These are phyloP conservation scores for Aspergillus novoparasiticus DNA, from an alignment of 2,329 filamentous ascomycete species.

Conservation along the genomic window DNA sequence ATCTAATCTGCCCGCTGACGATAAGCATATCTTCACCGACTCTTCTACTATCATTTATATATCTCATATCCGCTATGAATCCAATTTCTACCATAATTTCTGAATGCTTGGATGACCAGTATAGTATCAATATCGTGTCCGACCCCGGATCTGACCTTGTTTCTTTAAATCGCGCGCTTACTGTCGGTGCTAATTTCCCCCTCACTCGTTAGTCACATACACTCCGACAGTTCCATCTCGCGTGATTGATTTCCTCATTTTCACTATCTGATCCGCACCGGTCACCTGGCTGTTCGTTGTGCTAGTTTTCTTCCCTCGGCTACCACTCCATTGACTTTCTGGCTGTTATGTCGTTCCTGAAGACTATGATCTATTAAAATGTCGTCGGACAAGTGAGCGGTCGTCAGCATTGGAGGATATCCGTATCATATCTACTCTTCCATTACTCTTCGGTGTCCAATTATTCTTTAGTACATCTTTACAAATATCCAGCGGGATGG, in stretches of 20 bases:
- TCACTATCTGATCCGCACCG: neutral
- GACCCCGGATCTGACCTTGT: neutral
- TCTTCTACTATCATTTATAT: slow-evolving; percentile 12
- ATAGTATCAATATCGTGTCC: neutral
- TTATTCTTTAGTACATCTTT: neutral
- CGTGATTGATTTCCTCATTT: slow-evolving; percentile 15
- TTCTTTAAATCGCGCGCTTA: slow-evolving; percentile 14
- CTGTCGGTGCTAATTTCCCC: slow-evolving; percentile 12
- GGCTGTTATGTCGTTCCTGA: neutral
- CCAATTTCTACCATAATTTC: neutral
- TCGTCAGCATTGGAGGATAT: neutral
- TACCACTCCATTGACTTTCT: neutral
- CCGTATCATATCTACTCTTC: neutral
- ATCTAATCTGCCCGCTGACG: slow-evolving; percentile 3
- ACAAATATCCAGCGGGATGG: slow-evolving; percentile 25
- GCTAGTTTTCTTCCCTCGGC: neutral
- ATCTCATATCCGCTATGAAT: neutral
- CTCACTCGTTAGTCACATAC: slow-evolving; percentile 9
- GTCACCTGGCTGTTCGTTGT: neutral
- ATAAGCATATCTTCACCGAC: slow-evolving; percentile 22
- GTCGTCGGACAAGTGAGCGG: slow-evolving; percentile 3
- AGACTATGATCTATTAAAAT: slow-evolving; percentile 10
- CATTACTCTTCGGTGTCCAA: neutral
- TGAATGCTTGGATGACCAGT: neutral
- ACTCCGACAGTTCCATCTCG: slow-evolving; percentile 11